These are phyloP conservation scores for Alternaria dauci DNA, from an alignment of 2,329 filamentous ascomycete genomes.

Conservation along the genomic window DNA sequence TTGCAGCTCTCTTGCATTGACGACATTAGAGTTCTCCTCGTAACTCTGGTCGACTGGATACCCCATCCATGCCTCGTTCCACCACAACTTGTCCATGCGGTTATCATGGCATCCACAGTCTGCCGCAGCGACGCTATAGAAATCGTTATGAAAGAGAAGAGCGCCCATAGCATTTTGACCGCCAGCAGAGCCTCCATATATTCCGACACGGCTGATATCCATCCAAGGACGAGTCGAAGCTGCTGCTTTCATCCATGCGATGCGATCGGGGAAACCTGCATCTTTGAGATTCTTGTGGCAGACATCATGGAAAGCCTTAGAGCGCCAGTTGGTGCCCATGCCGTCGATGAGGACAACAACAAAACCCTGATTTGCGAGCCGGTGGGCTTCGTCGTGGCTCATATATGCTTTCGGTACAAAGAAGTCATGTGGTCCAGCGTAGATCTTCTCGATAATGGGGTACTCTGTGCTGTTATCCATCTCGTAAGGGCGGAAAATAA, in stretches of 20 bases:
- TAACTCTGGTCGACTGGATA: slow-evolving; percentile 28
- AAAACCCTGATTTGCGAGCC: slow-evolving; percentile 35
- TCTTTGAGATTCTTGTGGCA: slow-evolving; percentile 42
- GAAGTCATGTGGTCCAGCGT: slow-evolving; percentile 38
- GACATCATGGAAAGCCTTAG: slow-evolving; percentile 40
- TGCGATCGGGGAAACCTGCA: slow-evolving; percentile 38
- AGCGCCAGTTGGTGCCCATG: slow-evolving; percentile 43
- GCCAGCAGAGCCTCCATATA: slow-evolving; percentile 20
- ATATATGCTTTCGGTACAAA: slow-evolving; percentile 33
- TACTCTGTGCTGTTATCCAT: slow-evolving; percentile 38
- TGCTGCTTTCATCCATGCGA: slow-evolving; percentile 40
- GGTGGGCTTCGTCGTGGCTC: slow-evolving; percentile 19
- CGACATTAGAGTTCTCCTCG: slow-evolving; percentile 36
- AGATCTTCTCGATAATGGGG: slow-evolving; percentile 39
- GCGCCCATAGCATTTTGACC: slow-evolving; percentile 27
- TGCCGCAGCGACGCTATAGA: slow-evolving; percentile 38
- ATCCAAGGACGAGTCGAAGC: slow-evolving; percentile 35
- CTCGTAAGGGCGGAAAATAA: slow-evolving; percentile 33
- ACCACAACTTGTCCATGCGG: slow-evolving; percentile 42
- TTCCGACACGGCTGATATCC: slow-evolving; percentile 30
- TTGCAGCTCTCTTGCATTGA: slow-evolving; percentile 30
- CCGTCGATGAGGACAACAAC: slow-evolving; percentile 40
- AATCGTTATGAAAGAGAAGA: slow-evolving; percentile 39
- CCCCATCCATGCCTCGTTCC: slow-evolving; percentile 44
- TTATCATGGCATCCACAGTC: slow-evolving; percentile 43